Base-by-base conservation (phyloP, 148 eudicot genomes). In the Agrostemma githago region DNA sequence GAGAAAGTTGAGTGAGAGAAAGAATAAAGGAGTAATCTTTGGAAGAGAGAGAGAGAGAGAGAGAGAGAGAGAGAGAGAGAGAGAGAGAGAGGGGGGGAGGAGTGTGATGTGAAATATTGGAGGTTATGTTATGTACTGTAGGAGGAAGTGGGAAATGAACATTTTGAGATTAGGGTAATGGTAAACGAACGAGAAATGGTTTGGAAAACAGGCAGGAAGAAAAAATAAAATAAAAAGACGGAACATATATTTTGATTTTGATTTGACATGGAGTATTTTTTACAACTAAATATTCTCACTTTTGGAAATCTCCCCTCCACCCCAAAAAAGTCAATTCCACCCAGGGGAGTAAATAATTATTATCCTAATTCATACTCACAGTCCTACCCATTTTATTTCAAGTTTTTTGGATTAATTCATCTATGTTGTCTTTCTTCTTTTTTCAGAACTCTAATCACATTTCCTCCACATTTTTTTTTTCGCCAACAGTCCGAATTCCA, bases 131-230 rank as follows among this genome's bases (percentile, higher is more conserved):
- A 74, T 79, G 84, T 73, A 85, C 34, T 26, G 34, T 26, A 26
- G 34, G 34, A 26, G 56, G 56, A 51, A 51, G 56, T 51, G 14
- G 81, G 79, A 79, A 82, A 60, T 60, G 63, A 60, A 17, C 63
- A 60, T 19, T 66, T 5, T 71, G 75, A 3, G 56, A 20, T 34
- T 72, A 80, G 84, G 88, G 88, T 82, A 69, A 85, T 26, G 34
- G 34, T 26, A 26, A 85, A 72, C 20, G 62, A 26, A 26, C 34
- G 34, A 26, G 34, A 26, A 26, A 53, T 76, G 74, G 74, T 71
- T 78, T 64, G 56, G 6, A 40, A 40, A 72, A 58, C 44, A 62
- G 59, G 40, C 14, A 46, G 37, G 5, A 34, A 44, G 20, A n/a
- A 38, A 20, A 5, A 57, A 16, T 0, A 37, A 11, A 38, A 53